phyloP scores from a whole-genome alignment of 148 eudicot species.

The Cornus kousa region DNA sequence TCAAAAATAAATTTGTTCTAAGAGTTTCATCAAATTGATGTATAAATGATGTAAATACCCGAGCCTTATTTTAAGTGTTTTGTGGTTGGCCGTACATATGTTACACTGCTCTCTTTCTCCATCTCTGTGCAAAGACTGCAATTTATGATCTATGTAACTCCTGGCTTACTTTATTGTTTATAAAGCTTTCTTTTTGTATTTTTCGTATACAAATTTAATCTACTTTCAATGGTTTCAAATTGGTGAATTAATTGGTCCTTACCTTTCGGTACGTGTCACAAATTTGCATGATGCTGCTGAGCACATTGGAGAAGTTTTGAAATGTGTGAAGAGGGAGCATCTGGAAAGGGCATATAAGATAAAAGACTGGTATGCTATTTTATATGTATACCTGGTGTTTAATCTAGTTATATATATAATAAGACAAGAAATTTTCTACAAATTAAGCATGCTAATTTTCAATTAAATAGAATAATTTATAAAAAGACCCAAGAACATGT shows the following conservation, averaged over 20 bases:
- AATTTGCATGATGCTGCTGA: constrained; percentile 87
- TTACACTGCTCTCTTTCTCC: too few relatives aligned
- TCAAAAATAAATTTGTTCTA: too few relatives aligned
- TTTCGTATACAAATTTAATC: not conserved
- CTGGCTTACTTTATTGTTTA: not conserved
- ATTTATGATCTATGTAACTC: too few relatives aligned
- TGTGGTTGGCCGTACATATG: too few relatives aligned
- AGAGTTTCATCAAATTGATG: too few relatives aligned
- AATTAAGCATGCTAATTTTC: too few relatives aligned
- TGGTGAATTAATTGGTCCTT: constrained; percentile 5
- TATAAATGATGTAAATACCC: too few relatives aligned
- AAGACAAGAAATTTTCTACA: too few relatives aligned
- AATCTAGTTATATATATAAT: not conserved
- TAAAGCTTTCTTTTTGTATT: not conserved
- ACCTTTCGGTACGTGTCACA: constrained; percentile 75
- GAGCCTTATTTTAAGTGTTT: too few relatives aligned
- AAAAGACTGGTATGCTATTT: constrained; percentile 51
- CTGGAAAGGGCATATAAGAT: constrained; percentile 79
- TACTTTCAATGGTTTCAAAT: not conserved
- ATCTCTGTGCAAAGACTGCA: too few relatives aligned
- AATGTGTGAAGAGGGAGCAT: constrained; percentile 79
- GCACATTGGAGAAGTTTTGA: constrained; percentile 86
- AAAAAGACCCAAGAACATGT: too few relatives aligned
- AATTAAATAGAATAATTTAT: too few relatives aligned
- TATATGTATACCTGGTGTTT: not conserved